Evolutionary conservation across 805 yeast genomes (phyloP), one percentile per base, ranked within the genome.

Genomic region (Candida khao-thaluensis): DNA sequence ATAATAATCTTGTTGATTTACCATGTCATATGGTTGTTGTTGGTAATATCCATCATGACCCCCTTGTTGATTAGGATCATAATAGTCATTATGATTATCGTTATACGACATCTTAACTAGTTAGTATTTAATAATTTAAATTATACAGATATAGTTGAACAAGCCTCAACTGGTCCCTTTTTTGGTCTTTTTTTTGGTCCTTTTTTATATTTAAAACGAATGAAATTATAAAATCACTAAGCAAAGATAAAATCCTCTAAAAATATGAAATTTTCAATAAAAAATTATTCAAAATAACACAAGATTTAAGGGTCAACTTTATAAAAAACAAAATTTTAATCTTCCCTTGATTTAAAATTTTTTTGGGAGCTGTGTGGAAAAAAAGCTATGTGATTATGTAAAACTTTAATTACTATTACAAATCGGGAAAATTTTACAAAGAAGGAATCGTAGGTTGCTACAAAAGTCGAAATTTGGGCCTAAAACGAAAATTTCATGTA

Each of bases 71-170:
- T 76, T 76, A 42, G 63, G 72, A 48, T 72, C 69, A 59, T 71
- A 70, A 51, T 76, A 69, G 48, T 66, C 65, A n/a, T 43, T 44
- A 56, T 65, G 58, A 57, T 62, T 66, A 65, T 77, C 81, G 74
- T 70, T 72, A 64, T 77, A 76, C 64, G 82, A 77, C 82, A 77
- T 77, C 77, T 47, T 29, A 14, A 8, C 7, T 7, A 22, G 30
- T 32, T 29, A 35, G 49, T 45, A 35, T 31, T 15, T 22, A 7
- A 7, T 22, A n/a, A n/a, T n/a, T n/a, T n/a, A n/a, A n/a, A n/a
- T n/a, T n/a, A n/a, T n/a, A n/a, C n/a, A n/a, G n/a, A n/a, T n/a
- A n/a, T n/a, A n/a, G n/a, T n/a, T n/a, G n/a, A n/a, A n/a, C n/a
- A n/a, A n/a, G n/a, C n/a, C 24, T 22, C 10, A 18, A 17, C 12